Evolutionary conservation across 2,329 filamentous ascomycete species (phyloP), one percentile per base, ranked within the genome.

Genomic region (Exophiala alcalophila): DNA sequence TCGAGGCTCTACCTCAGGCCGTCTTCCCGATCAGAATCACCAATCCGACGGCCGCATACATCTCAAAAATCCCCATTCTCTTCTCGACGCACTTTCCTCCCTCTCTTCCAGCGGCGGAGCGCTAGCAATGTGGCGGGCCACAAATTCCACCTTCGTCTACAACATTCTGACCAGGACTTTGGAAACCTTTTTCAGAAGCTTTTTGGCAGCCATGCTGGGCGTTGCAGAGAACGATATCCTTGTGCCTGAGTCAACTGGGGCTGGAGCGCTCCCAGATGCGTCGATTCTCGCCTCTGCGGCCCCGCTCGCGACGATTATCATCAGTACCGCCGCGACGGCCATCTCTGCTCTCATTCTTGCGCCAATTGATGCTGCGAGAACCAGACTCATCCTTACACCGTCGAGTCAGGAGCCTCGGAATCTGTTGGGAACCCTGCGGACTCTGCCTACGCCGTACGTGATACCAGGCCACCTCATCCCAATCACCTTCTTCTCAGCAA

Each of bases 41-140:
- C 19, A 66, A 42, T 47, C 58, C 3, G 59, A 71, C 47, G 77
- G 90, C 61, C 81, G 81, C 44, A 74, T 96, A 15, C 70, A 74
- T 16, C 73, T 96, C 14, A 83, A 82, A 52, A 81, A 82, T 46
- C 73, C 86, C 8, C 85, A 91, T 60, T 91, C 90, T 1, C 73
- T 97, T 44, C 77, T 90, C 56, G 88, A 95, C 54, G 87, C 92
- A 2, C 78, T 98, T 47, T 82, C 83, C 5, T 85, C 94, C 61
- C 69, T 97, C 14, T 97, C 92, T 86, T 77, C 83, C 33, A 91
- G 85, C 55, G 91, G 94, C 61, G 87, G 89, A 24, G 83, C 83
- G 0, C 90, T 89, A 75, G 92, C 92, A 4, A 82, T 96, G 4
- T 98, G 91, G 90, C 96, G 96, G 64, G 77, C 84, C 6, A 87